Base-by-base conservation (phyloP, 225 moss, liverwort and hornwort genomes). In the Takakia lepidozioides region DNA sequence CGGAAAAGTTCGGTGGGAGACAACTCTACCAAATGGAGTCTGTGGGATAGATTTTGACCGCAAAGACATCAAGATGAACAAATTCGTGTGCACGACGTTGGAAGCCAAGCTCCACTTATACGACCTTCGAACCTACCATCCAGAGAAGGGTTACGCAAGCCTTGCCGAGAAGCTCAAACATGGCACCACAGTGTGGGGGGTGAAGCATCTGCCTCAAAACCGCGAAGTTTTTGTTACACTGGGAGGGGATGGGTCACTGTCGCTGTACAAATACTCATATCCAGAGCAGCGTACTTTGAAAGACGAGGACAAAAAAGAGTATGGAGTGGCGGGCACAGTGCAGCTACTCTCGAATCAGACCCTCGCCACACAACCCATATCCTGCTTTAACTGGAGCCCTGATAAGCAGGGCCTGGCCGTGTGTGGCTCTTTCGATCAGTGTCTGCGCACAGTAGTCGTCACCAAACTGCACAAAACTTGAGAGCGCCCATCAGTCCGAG, bases 11-110 rank as follows among this genome's bases (percentile, higher is more conserved):
- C 46, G 87, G 5, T 91, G 91, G 91, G 83, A 98, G 54, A 83
- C 74, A n/a, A 81, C 85, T 1, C 54, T 91, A 4, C 28, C 14
- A 26, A 98, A 98, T 29, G 91, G 91, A 8, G 50, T 98, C 3
- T 98, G 91, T 66, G 98, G 98, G 1, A 78, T 98, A 44, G 87
- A 98, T n/a, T 98, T 83, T 59, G 98, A 98, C 5, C 66, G 87
- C 0, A 98, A 85, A 3, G 98, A 98, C 2, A 98, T 98, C 15
- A 98, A 83, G 44, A 85, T 91, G 82, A 98, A 91, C 26, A 91
- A 87, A 47, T 87, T 87, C 58, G 78, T 91, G 0, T 82, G 85
- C 9, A 90, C 90, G 1, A 98, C 98, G 2, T 55, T 91, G 0
- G 98, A 91, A 59, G 80, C 87, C 26, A 84, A 85, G 27, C 70